A percentile compares a stretch with the other conserved stretches of the same genome.
phyloP scores from a whole-genome alignment of 305 asterid species.

The Plantago rigida region DNA sequence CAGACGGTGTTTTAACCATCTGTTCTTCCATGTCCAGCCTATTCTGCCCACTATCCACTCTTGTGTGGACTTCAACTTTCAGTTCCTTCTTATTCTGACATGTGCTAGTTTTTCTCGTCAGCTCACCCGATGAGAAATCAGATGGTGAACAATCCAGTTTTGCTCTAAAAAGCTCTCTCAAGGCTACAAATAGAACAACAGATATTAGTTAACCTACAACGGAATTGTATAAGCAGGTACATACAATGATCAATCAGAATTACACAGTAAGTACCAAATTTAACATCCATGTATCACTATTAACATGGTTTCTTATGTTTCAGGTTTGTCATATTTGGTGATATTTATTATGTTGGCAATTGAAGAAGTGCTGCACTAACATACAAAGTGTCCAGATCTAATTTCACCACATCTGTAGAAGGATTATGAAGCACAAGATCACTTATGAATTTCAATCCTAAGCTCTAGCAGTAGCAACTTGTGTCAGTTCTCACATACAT shows the following conservation, averaged over 20 bases:
- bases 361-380: no score
- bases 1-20: constrained; percentile 43
- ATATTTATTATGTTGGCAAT: not conserved
- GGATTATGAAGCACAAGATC: no score
- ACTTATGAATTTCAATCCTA: no score
- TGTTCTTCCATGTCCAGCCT: constrained; percentile 52
- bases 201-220: constrained; percentile 23
- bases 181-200: constrained; percentile 45
- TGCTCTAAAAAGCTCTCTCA: constrained; percentile 80
- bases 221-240: constrained; percentile 22
- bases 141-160: constrained; percentile 47
- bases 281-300: not conserved
- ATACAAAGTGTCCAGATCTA: no score
- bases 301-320: not conserved
- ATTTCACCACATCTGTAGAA: no score
- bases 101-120: constrained; percentile 40
- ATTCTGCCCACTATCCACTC: constrained; percentile 42
- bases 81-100: constrained; percentile 40
- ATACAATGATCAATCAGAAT: constrained; percentile 3
- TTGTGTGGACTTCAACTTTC: constrained; percentile 49
- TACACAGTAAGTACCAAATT: not conserved
- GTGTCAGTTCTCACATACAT: not conserved
- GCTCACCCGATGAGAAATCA: constrained; percentile 73
- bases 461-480: no score
- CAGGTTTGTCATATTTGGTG: not conserved